Conservation (phyloP, 768 basidiomycete genomes). For the Tephrocybe sp. region DNA sequence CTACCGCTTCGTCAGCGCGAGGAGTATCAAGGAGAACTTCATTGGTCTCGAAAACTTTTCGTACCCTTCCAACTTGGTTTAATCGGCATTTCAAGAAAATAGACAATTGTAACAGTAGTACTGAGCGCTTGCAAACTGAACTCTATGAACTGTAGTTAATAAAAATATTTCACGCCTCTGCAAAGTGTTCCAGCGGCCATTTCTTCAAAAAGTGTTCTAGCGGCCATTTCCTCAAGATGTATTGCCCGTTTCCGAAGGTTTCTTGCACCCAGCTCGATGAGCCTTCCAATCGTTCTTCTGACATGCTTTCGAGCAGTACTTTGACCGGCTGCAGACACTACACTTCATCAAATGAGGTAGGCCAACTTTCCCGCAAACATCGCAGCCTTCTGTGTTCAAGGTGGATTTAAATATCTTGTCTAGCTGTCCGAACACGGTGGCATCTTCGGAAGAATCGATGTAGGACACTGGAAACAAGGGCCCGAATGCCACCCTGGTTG, state of each 20-base stretch:
- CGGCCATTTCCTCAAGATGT: neutral
- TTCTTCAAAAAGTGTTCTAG: too few relatives aligned
- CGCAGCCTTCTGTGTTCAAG: constrained; percentile 15
- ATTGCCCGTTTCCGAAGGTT: neutral
- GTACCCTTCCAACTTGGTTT: constrained; percentile 85
- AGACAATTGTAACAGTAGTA: neutral
- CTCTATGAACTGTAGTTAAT: neutral
- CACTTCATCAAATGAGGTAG: constrained; percentile 26
- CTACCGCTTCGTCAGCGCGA: constrained; percentile 78
- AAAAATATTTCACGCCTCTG: neutral
- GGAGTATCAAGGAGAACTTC: constrained; percentile 98
- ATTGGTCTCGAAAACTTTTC: constrained; percentile 74
- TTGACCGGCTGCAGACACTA: constrained; percentile 26
- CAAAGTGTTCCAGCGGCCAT: too few relatives aligned
- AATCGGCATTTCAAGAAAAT: neutral
- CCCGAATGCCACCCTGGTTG: constrained; percentile 49
- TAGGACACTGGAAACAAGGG: constrained; percentile 56
- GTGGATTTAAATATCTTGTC: neutral
- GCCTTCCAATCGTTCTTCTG: constrained; percentile 37
- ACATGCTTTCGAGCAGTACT: constrained; percentile 35
- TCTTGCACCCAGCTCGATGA: constrained; percentile 17
- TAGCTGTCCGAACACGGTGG: too few relatives aligned
- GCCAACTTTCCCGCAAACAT: constrained; percentile 27
- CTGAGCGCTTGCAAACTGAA: neutral
- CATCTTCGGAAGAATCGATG: constrained; percentile 41